Percentiles rank a stretch among this genome's conserved stretches.
phyloP scores from a whole-genome alignment of 192 early-diverging fungal species.

The Gonapodya prolifera region DNA sequence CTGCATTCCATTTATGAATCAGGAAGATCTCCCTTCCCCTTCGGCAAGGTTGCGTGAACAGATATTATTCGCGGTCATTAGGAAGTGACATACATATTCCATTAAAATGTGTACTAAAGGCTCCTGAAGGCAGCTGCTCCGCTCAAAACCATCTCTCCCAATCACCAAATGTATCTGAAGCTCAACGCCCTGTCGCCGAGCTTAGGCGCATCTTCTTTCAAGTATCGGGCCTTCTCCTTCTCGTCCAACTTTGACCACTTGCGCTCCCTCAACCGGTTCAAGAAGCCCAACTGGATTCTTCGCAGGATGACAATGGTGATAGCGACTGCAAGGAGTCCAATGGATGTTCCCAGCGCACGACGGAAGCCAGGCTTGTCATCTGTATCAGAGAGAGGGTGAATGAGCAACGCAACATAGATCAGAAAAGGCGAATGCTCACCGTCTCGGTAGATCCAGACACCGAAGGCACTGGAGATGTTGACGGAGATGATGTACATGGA shows the following conservation, averaged over 20 bases:
- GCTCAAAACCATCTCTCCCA: no score
- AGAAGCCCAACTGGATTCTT: conserved; percentile 19
- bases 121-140: no score
- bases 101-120: no score
- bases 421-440: background rate
- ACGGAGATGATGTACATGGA: conserved; percentile 33
- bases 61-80: no score
- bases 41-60: no score
- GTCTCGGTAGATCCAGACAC: conserved; percentile 17
- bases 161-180: conserved; percentile 1
- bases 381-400: background rate
- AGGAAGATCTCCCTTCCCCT: no score
- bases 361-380: conserved; percentile 35
- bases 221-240: conserved; percentile 34
- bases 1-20: no score
- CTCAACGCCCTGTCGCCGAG: background rate
- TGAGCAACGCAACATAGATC: no score
- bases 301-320: conserved; percentile 26
- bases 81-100: no score
- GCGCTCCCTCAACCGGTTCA: conserved; percentile 32
- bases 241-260: conserved; percentile 32
- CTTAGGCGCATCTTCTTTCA: background rate
- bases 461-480: conserved; percentile 18
- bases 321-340: conserved; percentile 22
- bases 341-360: conserved; percentile 29